A percentile compares a stretch with the other conserved stretches of the same genome.
Conservation (phyloP, 768 basidiomycete species). For the Amanita rubescens region DNA sequence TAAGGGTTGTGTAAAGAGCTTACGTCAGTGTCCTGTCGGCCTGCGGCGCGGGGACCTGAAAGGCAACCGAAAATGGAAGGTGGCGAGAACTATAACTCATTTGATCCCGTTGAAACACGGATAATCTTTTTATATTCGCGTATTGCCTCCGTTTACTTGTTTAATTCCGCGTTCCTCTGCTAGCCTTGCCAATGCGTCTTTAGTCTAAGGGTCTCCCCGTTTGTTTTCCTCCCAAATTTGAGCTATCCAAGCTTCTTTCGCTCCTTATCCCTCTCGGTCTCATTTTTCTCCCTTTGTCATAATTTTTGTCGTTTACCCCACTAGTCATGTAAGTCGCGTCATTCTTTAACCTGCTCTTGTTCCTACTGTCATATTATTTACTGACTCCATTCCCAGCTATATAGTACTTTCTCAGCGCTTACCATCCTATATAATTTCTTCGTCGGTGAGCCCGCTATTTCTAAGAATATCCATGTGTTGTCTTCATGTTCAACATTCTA, state of each 20-base stretch:
- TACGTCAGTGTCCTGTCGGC: slow-evolving; percentile 15
- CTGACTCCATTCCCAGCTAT: slow-evolving; percentile 8
- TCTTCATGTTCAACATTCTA: slow-evolving; percentile 11
- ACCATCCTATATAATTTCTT: slow-evolving; percentile 20
- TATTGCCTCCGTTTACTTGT: slow-evolving; percentile 24
- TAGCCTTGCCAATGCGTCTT: slow-evolving; percentile 10
- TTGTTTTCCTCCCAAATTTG: slow-evolving; percentile 8
- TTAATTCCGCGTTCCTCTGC: slow-evolving; percentile 17
- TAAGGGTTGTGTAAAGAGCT: slow-evolving; percentile 1
- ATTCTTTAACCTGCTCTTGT: slow-evolving; percentile 18
- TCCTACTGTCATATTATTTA: slow-evolving; percentile 13
- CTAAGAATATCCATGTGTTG: not conserved
- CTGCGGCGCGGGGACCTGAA: slow-evolving; percentile 29
- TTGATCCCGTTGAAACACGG: slow-evolving; percentile 36
- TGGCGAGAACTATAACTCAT: slow-evolving; percentile 19
- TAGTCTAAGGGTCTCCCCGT: slow-evolving; percentile 15
- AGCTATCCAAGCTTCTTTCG: slow-evolving; percentile 8
- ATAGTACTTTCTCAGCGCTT: slow-evolving; percentile 10
- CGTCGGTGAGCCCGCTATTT: not conserved
- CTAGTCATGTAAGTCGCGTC: slow-evolving; percentile 20
- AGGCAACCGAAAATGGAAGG: slow-evolving; percentile 16
- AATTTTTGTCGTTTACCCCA: not conserved
- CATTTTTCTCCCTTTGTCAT: not conserved
- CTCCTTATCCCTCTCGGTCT: slow-evolving; percentile 6
- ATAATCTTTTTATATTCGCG: slow-evolving; percentile 23